Percentiles rank a stretch among this genome's conserved stretches.
Evolutionary conservation across 1,139 yeast species (phyloP).

Genomic region (Taphrina communis): DNA sequence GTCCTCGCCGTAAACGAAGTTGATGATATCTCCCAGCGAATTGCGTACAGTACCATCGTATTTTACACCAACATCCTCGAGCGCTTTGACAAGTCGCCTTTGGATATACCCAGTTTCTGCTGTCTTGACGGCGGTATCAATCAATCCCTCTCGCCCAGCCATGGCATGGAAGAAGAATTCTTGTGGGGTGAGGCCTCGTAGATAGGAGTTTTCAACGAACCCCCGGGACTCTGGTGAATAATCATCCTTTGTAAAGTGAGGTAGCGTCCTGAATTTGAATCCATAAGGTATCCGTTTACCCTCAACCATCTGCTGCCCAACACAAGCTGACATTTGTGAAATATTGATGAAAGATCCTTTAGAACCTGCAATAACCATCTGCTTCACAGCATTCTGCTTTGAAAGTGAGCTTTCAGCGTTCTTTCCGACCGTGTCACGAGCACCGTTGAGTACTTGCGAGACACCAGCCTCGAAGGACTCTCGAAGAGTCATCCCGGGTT

Average conservation of each 20-base stretch:
- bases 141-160: conserved; percentile 99
- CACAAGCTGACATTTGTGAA: conserved; percentile 99
- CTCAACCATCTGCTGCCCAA: conserved; percentile 99
- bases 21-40: conserved; percentile 93
- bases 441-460: conserved; percentile 91
- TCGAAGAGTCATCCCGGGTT: conserved; percentile 99
- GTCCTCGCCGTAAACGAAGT: conserved; percentile 97
- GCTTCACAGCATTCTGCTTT: conserved; percentile 93
- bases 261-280: conserved; percentile 91
- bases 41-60: conserved; percentile 98
- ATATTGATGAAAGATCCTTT: conserved; percentile 98
- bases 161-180: conserved; percentile 99
- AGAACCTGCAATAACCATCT: conserved; percentile 99
- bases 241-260: conserved; percentile 97
- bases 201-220: conserved; percentile 93
- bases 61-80: conserved; percentile 98
- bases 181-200: conserved; percentile 97
- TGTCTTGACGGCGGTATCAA: conserved; percentile 98
- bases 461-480: conserved; percentile 98
- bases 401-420: conserved; percentile 96
- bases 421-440: conserved; percentile 99
- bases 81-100: conserved; percentile 96
- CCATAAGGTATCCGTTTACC: conserved; percentile 99
- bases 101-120: conserved; percentile 99
- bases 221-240: conserved; percentile 98